Evolutionary conservation across 2,329 filamentous ascomycete genomes (phyloP), one percentile per base, ranked within the genome.

Genomic region (Cryphonectria naterciae): DNA sequence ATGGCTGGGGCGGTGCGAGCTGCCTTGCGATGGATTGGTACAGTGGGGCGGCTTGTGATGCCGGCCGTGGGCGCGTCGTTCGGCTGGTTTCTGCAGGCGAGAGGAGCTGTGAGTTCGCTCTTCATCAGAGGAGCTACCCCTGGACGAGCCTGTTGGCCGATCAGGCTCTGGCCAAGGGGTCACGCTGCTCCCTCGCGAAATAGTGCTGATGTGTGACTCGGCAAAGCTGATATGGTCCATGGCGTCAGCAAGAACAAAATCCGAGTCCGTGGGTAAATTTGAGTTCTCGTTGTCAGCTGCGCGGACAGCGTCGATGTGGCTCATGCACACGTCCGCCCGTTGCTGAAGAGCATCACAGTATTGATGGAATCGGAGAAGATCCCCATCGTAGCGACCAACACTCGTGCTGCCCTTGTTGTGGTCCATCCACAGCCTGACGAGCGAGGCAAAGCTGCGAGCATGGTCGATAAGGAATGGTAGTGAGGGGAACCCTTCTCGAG

Each of bases 381-480:
- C 87, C 49, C 85, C 85, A n/a, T 87, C 79, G 22, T 85, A 84
- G 1, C 83, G 81, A 13, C 79, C 76, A 35, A 78, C 77, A 13
- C 77, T 74, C 28, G 75, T 74, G 2, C 76, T 75, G n/a, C 77
- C 73, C 22, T 79, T 79, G 74, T 83, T 84, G n/a, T 68, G 63
- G 54, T 93, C 91, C 0, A 92, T 85, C 93, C 93, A 97, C 17
- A 96, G 83, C 76, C 92, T 92, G 32, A 97, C 91, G 25, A 99
- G 83, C 52, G 91, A 91, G 0, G 96, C 94, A 76, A 95, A 94
- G 75, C 93, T 95, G 73, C 93, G 89, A 10, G 94, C 90, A 73
- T 95, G 91, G 75, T 99, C 96, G 73, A 99, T 93, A 4, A 99
- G 87, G 78, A 97, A 98, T 0, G 96, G 96, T 19, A 99, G 85